Evolutionary conservation across 805 yeast genomes (phyloP).

Genomic region (Sugiyamaella mastotermitis): DNA sequence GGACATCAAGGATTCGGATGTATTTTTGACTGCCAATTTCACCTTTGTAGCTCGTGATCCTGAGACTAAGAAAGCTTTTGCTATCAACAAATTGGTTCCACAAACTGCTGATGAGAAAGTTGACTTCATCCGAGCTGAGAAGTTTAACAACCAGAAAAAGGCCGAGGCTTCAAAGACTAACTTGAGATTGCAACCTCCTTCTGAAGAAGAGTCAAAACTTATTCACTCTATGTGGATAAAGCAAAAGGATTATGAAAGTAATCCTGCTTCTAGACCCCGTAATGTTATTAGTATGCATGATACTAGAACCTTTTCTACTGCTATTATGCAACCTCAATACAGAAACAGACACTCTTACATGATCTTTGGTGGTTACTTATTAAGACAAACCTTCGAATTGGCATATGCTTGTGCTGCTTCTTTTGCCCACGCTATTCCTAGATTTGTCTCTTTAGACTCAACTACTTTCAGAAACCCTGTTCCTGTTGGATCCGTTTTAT

Average conservation of each 20-base stretch:
- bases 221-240: constrained; percentile 71
- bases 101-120: constrained; percentile 69
- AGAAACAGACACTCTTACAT: constrained; percentile 90
- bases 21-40: constrained; percentile 82
- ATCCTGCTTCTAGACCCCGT: constrained; percentile 36
- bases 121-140: constrained; percentile 83
- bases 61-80: constrained; percentile 80
- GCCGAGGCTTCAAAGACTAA: constrained; percentile 61
- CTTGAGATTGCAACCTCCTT: constrained; percentile 65
- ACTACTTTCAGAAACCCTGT: constrained; percentile 92
- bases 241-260: constrained; percentile 24
- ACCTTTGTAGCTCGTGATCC: constrained; percentile 96
- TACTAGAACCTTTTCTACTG: constrained; percentile 65
- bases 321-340: constrained; percentile 94
- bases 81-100: constrained; percentile 77
- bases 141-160: constrained; percentile 82
- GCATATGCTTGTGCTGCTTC: constrained; percentile 93
- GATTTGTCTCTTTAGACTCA: constrained; percentile 84
- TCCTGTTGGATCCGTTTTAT: constrained; percentile 88
- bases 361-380: constrained; percentile 91
- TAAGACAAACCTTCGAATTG: constrained; percentile 88
- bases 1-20: constrained; percentile 56
- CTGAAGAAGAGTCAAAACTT: constrained; percentile 60
- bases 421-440: constrained; percentile 75
- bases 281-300: constrained; percentile 63